These are phyloP conservation scores for Candida loeiensis DNA, from an alignment of 805 yeast species.

Conservation along the genomic window DNA sequence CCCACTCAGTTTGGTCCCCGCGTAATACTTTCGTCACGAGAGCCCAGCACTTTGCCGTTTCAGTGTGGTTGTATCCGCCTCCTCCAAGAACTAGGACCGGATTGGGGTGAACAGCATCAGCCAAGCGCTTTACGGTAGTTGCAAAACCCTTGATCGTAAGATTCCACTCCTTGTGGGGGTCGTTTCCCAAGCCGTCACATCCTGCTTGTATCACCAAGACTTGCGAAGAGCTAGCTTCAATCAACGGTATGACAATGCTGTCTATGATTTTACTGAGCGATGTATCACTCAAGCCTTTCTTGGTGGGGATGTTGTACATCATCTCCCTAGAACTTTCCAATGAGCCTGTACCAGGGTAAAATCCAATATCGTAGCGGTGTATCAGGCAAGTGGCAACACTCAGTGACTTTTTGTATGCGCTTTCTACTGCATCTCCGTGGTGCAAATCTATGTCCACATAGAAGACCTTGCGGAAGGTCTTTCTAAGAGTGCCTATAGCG, in stretches of 20 bases:
- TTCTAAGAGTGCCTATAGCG: slow-evolving; percentile 50
- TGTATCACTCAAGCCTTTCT: slow-evolving; percentile 52
- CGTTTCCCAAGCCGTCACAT: slow-evolving; percentile 69
- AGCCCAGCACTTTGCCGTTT: slow-evolving; percentile 62
- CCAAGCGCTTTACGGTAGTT: slow-evolving; percentile 27
- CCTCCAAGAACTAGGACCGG: slow-evolving; percentile 63
- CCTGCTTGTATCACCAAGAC: slow-evolving; percentile 67
- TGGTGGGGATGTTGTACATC: slow-evolving; percentile 53
- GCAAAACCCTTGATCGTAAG: slow-evolving; percentile 52
- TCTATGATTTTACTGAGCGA: slow-evolving; percentile 35
- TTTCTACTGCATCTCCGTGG: slow-evolving; percentile 78
- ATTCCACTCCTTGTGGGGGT: slow-evolving; percentile 67
- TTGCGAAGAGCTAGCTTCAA: slow-evolving; percentile 49
- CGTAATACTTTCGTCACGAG: slow-evolving; percentile 31
- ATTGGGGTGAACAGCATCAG: slow-evolving; percentile 14
- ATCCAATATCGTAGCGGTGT: slow-evolving; percentile 63
- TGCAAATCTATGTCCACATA: slow-evolving; percentile 74
- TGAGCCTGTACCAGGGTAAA: slow-evolving; percentile 70
- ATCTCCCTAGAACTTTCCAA: slow-evolving; percentile 29
- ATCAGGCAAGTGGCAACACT: slow-evolving; percentile 60
- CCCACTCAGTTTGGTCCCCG: slow-evolving; percentile 30
- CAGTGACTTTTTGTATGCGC: slow-evolving; percentile 54
- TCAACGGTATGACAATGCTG: slow-evolving; percentile 43
- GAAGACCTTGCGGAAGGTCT: slow-evolving; percentile 42
- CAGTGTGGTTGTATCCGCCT: slow-evolving; percentile 67